Base-by-base conservation (phyloP, 2,329 filamentous ascomycete species). In the Fusarium udum region DNA sequence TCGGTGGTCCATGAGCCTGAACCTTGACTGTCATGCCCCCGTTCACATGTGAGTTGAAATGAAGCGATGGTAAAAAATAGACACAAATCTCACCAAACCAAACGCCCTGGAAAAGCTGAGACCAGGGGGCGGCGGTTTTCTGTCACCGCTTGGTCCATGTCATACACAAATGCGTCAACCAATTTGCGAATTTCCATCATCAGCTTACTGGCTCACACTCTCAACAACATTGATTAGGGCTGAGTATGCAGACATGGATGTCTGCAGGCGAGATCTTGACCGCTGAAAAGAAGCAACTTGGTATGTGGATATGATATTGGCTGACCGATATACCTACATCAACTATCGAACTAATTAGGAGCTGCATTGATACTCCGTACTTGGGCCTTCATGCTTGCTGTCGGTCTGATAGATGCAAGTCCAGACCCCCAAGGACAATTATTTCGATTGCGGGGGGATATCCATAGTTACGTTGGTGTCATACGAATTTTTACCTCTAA, bases 261-360 rank as follows among this genome's bases (percentile, higher is more conserved):
- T 39, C 45, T 61, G 46, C 22, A 22, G 40, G 42, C 31, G 28
- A 53, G 42, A 57, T 76, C 71, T 71, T 76, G 68, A 77, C 73
- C 72, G 74, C 75, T 63, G 51, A 71, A 64, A 65, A 72, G 65
- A 77, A 75, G 62, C 65, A 71, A 72, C 34, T 40, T 55, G 57
- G 49, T 63, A 48, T 31, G 65, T 64, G 45, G 61, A 55, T 59
- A 57, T 61, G 28, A 40, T 59, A 46, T 59, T 40, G 42, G 46
- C 57, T 62, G 53, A 59, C 58, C 61, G 64, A 66, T 67, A 55
- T 36, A 48, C 26, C 26, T 28, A 28, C 37, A 46, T 61, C 36
- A 55, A n/a, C 20, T n/a, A 55, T 39, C 24, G 51, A 55, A 49
- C 43, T 55, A 64, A 43, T 42, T 66, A 42, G 43, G 56, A 36